These are phyloP conservation scores for Fraxinus americana DNA, from an alignment of 257 asterid genomes.

Conservation along the genomic window DNA sequence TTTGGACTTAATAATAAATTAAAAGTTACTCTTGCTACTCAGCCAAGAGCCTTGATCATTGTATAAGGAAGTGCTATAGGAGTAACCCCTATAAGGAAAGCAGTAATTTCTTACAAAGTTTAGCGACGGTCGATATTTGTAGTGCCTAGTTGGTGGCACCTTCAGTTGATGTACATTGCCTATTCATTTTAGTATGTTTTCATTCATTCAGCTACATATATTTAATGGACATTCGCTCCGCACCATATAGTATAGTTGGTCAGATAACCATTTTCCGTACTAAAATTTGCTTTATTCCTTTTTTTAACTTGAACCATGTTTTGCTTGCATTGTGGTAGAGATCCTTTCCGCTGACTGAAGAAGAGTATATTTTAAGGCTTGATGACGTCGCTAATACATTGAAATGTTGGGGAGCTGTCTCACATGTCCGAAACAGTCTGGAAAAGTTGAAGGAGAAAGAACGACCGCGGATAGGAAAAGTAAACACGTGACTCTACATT, in stretches of 20 bases:
- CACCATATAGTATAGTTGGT: not conserved
- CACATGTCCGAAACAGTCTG: constrained; percentile 82
- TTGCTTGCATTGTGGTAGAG: constrained; percentile 49
- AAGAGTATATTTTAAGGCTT: constrained; percentile 91
- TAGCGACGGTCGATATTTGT: too few species aligned
- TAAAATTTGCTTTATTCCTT: constrained; percentile 18
- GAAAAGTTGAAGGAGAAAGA: constrained; percentile 86
- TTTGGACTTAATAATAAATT: too few species aligned
- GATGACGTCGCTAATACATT: constrained; percentile 88
- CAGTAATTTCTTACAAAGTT: too few species aligned
- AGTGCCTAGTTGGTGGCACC: too few species aligned
- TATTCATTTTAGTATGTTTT: too few species aligned
- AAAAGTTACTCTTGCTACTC: too few species aligned
- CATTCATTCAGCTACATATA: too few species aligned
- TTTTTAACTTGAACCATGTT: constrained; percentile 32
- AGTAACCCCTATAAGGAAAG: too few species aligned
- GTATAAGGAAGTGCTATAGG: too few species aligned
- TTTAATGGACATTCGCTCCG: not conserved
- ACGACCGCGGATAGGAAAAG: constrained; percentile 97
- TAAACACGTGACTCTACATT: constrained; percentile 22
- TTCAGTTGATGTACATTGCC: too few species aligned
- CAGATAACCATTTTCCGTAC: not conserved
- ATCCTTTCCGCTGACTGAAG: constrained; percentile 90
- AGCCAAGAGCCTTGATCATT: too few species aligned
- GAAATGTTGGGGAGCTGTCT: constrained; percentile 99